These are phyloP conservation scores for Catunica adiposa DNA, from an alignment of 2,329 filamentous ascomycete species.

Conservation along the genomic window DNA sequence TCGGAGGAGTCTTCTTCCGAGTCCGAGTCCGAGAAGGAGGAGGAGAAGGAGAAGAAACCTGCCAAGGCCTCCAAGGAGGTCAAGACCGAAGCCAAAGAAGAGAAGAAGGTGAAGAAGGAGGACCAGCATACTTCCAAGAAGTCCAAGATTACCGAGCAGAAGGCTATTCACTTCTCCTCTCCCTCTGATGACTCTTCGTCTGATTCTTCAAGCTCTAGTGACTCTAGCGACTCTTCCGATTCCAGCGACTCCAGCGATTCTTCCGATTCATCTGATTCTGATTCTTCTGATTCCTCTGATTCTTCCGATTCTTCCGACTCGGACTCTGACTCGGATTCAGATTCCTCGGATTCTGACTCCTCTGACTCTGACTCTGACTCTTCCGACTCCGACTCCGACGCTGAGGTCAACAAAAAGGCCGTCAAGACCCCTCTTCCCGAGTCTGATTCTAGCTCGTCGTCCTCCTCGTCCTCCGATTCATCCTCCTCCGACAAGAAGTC, in stretches of 20 bases:
- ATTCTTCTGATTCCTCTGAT: conserved; percentile 15
- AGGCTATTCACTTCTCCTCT: conserved; percentile 15
- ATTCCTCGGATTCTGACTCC: conserved; percentile 23
- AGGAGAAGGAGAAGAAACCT: conserved; percentile 6
- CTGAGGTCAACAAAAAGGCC: conserved; percentile 13
- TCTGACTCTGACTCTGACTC: too few species aligned
- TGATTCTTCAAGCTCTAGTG: conserved; percentile 13
- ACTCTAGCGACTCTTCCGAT: conserved; percentile 3
- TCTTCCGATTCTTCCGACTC: conserved; percentile 15
- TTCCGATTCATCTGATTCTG: conserved; percentile 15
- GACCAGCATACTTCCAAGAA: conserved; percentile 6
- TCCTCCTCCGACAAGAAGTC: conserved; percentile 16
- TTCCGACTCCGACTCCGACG: conserved; percentile 20
- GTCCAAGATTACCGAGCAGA: conserved; percentile 8
- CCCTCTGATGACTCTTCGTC: conserved; percentile 18
- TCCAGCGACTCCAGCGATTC: conserved; percentile 2
- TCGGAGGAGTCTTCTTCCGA: conserved; percentile 18
- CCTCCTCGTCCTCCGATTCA: conserved; percentile 20
- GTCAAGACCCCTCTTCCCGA: conserved; percentile 26
- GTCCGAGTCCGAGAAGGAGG: conserved; percentile 17
- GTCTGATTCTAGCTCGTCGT: conserved; percentile 24
- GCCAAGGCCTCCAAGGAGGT: conserved; percentile 6
- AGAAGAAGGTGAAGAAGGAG: conserved; percentile 37
- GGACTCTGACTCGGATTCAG: conserved; percentile 25
- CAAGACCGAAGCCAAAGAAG: conserved; percentile 35